These are phyloP conservation scores for Solanum peruvianum DNA, from an alignment of 257 asterid species.

Conservation along the genomic window DNA sequence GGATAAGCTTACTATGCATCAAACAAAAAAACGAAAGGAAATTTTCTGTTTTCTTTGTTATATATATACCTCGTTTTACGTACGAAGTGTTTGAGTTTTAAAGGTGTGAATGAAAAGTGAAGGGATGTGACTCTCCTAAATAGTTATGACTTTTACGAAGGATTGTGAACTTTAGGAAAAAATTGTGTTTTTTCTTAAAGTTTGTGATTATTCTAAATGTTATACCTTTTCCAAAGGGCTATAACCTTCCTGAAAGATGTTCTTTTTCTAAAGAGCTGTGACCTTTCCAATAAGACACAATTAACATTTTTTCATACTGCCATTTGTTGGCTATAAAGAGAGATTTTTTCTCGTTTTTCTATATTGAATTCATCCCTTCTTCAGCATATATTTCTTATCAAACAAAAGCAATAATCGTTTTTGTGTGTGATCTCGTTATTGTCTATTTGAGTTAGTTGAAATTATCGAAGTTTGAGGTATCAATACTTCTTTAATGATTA, in stretches of 20 bases:
- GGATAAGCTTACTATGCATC: neutral
- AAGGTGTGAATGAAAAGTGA: neutral
- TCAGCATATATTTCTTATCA: neutral
- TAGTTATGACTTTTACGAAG: too few species aligned
- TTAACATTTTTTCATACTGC: neutral
- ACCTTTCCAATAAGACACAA: neutral
- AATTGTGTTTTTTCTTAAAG: too few species aligned
- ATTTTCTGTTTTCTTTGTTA: neutral
- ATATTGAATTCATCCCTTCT: neutral
- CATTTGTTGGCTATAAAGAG: neutral
- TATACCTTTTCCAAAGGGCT: too few species aligned
- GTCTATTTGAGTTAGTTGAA: neutral
- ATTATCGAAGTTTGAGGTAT: neutral
- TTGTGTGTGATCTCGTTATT: neutral
- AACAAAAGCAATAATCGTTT: too few species aligned
- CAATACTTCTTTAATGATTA: neutral
- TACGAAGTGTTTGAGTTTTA: too few species aligned
- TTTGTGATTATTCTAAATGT: too few species aligned
- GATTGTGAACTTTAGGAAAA: neutral
- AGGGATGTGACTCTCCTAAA: too few species aligned
- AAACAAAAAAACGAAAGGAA: neutral
- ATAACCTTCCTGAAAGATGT: too few species aligned
- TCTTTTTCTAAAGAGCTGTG: neutral
- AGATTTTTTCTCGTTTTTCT: too few species aligned
- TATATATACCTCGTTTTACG: too few species aligned